These are phyloP conservation scores for Dalbergia cultrata DNA, from an alignment of 306 rosid species.

Conservation along the genomic window DNA sequence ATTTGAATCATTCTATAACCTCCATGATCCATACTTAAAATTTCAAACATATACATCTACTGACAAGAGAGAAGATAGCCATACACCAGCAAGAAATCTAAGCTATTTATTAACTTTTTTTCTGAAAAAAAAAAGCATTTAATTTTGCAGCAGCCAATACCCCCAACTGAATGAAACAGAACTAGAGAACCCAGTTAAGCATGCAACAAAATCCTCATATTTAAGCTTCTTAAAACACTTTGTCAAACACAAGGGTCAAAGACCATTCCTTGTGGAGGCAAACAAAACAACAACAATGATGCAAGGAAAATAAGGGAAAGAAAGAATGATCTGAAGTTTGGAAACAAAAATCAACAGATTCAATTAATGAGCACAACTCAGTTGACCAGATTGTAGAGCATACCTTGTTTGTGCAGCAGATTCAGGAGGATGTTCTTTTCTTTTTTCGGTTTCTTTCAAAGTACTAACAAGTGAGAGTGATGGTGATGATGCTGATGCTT, in stretches of 20 bases:
- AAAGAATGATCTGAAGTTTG: conserved; percentile 26
- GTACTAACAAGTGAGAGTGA: conserved; percentile 21
- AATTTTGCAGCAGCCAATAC: conserved; percentile 10
- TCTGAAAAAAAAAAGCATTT: neutral
- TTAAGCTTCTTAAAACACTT: conserved; percentile 39
- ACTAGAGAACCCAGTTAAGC: conserved; percentile 3
- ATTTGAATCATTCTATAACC: conserved; percentile 31
- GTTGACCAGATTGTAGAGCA: conserved; percentile 46
- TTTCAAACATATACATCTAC: neutral
- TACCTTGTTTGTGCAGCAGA: conserved; percentile 50
- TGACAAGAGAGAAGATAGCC: neutral
- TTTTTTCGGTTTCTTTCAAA: neutral
- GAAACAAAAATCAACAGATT: conserved; percentile 40
- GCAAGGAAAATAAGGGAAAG: neutral
- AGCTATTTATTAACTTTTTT: neutral
- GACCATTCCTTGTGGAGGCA: neutral
- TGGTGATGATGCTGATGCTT: conserved; percentile 26
- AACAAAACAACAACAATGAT: neutral
- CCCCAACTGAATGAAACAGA: neutral
- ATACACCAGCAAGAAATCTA: conserved; percentile 14
- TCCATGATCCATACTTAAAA: conserved; percentile 21
- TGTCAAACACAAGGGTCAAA: conserved; percentile 23
- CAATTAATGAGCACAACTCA: neutral
- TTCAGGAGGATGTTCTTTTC: conserved; percentile 15
- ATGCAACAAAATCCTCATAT: neutral